phyloP scores from a whole-genome alignment of 768 basidiomycete genomes.

The Mycena maculata region DNA sequence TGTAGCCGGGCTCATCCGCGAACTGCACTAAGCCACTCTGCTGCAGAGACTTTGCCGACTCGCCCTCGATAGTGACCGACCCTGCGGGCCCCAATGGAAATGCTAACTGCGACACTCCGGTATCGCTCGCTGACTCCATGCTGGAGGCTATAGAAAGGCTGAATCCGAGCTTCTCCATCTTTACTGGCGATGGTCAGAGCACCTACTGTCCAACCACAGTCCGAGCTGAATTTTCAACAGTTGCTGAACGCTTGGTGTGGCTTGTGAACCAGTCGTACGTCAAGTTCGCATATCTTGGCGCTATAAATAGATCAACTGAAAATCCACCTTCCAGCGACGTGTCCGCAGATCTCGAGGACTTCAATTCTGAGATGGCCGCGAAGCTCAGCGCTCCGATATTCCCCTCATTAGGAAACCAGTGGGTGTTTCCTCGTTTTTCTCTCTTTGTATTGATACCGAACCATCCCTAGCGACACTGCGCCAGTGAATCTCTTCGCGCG shows the following conservation, averaged over 20 bases:
- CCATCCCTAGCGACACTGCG: constrained; percentile 48
- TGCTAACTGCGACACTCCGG: constrained; percentile 50
- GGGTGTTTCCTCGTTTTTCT: background rate
- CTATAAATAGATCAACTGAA: background rate
- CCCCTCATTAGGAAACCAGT: constrained; percentile 33
- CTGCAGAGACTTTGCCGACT: constrained; percentile 46
- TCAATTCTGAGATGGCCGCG: constrained; percentile 43
- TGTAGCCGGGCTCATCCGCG: constrained; percentile 38
- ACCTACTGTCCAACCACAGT: background rate
- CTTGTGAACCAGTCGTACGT: constrained; percentile 43
- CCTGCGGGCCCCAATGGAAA: constrained; percentile 48
- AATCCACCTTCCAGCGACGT: constrained; percentile 37
- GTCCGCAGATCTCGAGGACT: constrained; percentile 42
- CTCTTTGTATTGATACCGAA: background rate
- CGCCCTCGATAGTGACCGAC: constrained; percentile 33
- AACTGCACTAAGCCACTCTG: constrained; percentile 52
- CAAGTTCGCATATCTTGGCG: background rate
- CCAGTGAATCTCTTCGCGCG: constrained; percentile 56
- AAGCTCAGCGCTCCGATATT: constrained; percentile 42
- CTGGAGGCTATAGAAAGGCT: constrained; percentile 44
- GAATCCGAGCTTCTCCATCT: constrained; percentile 46
- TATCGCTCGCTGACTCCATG: constrained; percentile 50
- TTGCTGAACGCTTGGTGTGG: constrained; percentile 42
- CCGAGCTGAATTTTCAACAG: background rate
- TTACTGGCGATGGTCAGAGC: constrained; percentile 50